These are phyloP conservation scores for Vaccinium myrtillus DNA, from an alignment of 148 eudicot genomes.

Conservation along the genomic window DNA sequence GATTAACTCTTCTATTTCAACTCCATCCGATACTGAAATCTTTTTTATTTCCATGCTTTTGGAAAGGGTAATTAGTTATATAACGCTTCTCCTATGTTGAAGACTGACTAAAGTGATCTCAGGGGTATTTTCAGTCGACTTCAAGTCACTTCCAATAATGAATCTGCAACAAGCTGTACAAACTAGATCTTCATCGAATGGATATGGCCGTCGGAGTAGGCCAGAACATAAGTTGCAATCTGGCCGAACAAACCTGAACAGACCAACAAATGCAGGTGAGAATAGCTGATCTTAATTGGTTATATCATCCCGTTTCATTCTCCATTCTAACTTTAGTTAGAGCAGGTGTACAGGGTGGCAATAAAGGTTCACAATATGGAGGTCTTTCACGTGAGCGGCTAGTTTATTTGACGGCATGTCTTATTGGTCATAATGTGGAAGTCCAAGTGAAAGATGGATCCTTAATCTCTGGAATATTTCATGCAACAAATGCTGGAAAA, in stretches of 20 bases:
- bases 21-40: not conserved
- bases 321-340: slow-evolving; percentile 20
- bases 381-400: slow-evolving; percentile 62
- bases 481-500: slow-evolving; percentile 66
- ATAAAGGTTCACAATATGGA: slow-evolving; percentile 43
- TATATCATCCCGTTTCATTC: slow-evolving; percentile 2
- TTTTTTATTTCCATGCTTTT: not conserved
- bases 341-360: slow-evolving; percentile 37
- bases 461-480: slow-evolving; percentile 74
- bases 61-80: not conserved
- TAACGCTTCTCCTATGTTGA: not conserved
- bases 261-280: slow-evolving; percentile 47
- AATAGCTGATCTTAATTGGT: slow-evolving; percentile 16
- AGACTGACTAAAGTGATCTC: not conserved
- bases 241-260: slow-evolving; percentile 54
- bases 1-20: not conserved
- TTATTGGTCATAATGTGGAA: slow-evolving; percentile 91
- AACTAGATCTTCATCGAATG: slow-evolving; percentile 69
- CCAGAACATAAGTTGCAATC: slow-evolving; percentile 55
- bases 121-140: slow-evolving; percentile 17
- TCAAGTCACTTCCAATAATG: slow-evolving; percentile 45
- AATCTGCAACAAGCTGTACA: slow-evolving; percentile 67
- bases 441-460: slow-evolving; percentile 93
- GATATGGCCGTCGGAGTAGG: slow-evolving; percentile 58
- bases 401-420: slow-evolving; percentile 68